Base-by-base conservation (phyloP, 2,329 filamentous ascomycete species). In the Talaromyces rugulosus region DNA sequence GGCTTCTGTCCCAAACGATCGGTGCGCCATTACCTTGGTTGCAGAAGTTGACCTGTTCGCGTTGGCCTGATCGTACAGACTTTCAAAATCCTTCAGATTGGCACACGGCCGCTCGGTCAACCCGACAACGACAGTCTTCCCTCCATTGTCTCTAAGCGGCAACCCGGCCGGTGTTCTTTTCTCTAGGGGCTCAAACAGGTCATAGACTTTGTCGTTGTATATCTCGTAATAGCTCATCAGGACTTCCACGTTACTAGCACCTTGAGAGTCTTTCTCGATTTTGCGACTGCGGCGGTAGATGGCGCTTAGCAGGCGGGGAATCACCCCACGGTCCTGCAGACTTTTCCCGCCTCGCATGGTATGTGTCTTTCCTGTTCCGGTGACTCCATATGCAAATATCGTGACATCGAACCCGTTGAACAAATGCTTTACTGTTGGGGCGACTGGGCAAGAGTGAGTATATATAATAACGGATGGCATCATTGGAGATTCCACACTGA, bases 191-290 rank as follows among this genome's bases (percentile, higher is more conserved):
- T 96, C 91, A 67, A 97, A 91, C 34, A 97, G 81, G 73, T 97
- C 93, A 71, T 89, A 96, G 23, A 96, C 92, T 73, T 94, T 94
- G 80, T 97, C 93, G 75, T 96, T 96, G 78, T 97, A 97, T 67
- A 97, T 96, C 75, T 97, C 93, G 78, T 96, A 96, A 78, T 97
- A 97, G 31, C 91, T 93, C 70, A 97, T 83, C 12, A 86, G 82
- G 16, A 96, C 91, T 8, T 86, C 80, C 27, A 96, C 90, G 1
- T 80, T 82, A 0, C 88, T 93, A 58, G 86, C 80, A 11, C 88
- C 90, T 4, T 83, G 81, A 2, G 87, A 85, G 70, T 96, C 92
- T 76, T 94, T 95, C 66, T 86, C 84, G 18, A 95, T 88, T 80
- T 96, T 96, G 76, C 92, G 90, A 65, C 89, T 89, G 63, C 91